phyloP scores from a whole-genome alignment of 257 asterid genomes.

The Anisodus acutangulus region DNA sequence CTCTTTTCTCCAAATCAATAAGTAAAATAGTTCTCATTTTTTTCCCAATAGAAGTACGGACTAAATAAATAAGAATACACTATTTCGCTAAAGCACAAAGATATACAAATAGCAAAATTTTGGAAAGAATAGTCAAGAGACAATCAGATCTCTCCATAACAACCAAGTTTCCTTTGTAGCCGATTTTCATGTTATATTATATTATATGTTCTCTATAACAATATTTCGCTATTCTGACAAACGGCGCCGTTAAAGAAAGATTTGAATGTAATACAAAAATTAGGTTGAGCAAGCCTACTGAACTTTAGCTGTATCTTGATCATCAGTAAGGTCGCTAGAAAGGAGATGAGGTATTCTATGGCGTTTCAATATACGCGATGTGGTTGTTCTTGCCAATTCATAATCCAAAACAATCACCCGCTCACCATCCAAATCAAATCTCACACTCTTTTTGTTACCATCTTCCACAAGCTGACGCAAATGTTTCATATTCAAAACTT shows the following conservation, averaged over 20 bases:
- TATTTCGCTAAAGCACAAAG: neutral
- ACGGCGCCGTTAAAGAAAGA: neutral
- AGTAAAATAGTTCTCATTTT: neutral
- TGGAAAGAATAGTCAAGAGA: too few species aligned
- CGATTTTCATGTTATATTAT: too few species aligned
- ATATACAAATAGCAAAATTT: too few species aligned
- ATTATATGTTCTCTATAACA: too few species aligned
- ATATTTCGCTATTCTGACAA: neutral
- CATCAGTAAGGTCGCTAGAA: conserved; percentile 70
- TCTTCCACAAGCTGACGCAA: conserved; percentile 83
- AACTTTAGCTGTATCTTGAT: conserved; percentile 41
- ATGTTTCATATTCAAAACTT: conserved; percentile 82
- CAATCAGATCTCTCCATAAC: too few species aligned
- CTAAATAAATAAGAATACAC: neutral
- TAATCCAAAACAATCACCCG: conserved; percentile 81
- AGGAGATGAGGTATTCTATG: conserved; percentile 79
- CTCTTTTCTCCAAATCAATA: neutral
- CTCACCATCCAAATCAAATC: conserved; percentile 92
- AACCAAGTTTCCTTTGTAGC: too few species aligned
- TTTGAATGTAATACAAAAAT: conserved; percentile 21
- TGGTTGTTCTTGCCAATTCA: conserved; percentile 68
- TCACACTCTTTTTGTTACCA: conserved; percentile 51
- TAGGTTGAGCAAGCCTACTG: conserved; percentile 56
- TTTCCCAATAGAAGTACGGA: neutral
- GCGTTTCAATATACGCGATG: conserved; percentile 74